phyloP scores from a whole-genome alignment of 2,329 filamentous ascomycete genomes.

The Fusarium phyllophilum region DNA sequence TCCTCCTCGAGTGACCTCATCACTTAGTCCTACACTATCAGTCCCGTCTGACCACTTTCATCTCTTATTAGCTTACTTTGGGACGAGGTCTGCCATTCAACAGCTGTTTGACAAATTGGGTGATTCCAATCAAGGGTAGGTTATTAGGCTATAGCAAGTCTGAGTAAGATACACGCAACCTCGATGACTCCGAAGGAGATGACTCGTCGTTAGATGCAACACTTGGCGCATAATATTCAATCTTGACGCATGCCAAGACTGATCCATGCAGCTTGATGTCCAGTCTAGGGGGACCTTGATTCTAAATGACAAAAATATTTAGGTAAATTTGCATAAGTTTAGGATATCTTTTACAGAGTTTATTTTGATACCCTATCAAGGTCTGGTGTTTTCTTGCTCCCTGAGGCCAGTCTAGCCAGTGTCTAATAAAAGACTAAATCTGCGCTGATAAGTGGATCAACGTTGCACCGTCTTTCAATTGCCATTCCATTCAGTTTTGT shows the following conservation, averaged over 20 bases:
- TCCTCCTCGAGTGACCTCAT: neutral
- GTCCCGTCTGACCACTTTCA: neutral
- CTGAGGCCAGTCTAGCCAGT: neutral
- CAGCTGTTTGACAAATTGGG: neutral
- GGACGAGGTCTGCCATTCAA: too few species aligned
- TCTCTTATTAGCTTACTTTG: neutral
- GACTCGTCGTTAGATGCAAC: neutral
- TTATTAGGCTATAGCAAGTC: neutral
- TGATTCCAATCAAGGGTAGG: neutral
- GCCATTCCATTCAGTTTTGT: neutral
- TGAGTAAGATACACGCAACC: neutral
- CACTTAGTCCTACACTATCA: neutral
- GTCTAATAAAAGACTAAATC: neutral
- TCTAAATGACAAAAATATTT: rapidly evolving
- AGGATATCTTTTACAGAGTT: rapidly evolving
- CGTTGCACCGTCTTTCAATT: neutral
- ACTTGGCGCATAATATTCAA: neutral
- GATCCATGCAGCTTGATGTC: neutral
- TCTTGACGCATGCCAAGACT: neutral
- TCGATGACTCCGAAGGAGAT: neutral
- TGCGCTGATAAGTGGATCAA: neutral
- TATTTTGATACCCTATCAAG: neutral
- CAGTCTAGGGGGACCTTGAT: neutral
- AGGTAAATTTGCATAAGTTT: neutral
- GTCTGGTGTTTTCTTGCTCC: neutral